Percentiles rank a stretch among this genome's conserved stretches.
Conservation (phyloP, 2,329 filamentous ascomycete genomes). For the Aureobasidium lini region DNA sequence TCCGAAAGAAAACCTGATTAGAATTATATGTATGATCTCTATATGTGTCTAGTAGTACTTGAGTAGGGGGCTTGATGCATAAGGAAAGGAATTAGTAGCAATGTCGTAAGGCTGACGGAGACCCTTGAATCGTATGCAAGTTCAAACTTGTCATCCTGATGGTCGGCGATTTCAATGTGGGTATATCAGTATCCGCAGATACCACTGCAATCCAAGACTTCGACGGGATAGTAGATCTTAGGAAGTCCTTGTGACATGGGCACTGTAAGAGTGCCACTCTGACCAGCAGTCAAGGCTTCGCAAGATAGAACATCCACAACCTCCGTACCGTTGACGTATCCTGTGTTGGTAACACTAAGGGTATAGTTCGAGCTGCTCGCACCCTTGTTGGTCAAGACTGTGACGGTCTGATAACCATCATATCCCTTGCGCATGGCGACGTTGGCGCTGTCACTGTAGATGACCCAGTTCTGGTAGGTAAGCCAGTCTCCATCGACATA, state of each 20-base stretch:
- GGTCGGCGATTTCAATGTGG: neutral
- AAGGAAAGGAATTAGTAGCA: neutral
- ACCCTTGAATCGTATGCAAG: neutral
- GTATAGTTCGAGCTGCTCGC: constrained; percentile 21
- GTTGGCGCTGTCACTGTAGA: constrained; percentile 34
- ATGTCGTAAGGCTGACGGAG: neutral
- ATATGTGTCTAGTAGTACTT: constrained; percentile 4
- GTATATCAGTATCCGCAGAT: constrained; percentile 16
- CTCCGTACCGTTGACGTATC: constrained; percentile 22
- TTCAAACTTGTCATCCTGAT: neutral
- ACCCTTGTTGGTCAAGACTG: constrained; percentile 28
- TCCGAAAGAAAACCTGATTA: neutral
- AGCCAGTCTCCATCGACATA: constrained; percentile 32
- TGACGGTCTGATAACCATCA: constrained; percentile 31
- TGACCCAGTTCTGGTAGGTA: constrained; percentile 31
- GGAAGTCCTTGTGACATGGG: constrained; percentile 30
- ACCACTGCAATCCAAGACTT: constrained; percentile 15
- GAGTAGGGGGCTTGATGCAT: neutral
- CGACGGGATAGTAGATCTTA: constrained; percentile 28
- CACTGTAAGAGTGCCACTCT: constrained; percentile 25
- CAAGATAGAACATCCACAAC: constrained; percentile 35
- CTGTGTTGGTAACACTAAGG: constrained; percentile 21
- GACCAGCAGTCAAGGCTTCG: constrained; percentile 22
- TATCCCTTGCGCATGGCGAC: constrained; percentile 44
- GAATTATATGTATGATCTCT: neutral